Evolutionary conservation across 2,329 filamentous ascomycete genomes (phyloP).

Genomic region (Aspergillus felis): DNA sequence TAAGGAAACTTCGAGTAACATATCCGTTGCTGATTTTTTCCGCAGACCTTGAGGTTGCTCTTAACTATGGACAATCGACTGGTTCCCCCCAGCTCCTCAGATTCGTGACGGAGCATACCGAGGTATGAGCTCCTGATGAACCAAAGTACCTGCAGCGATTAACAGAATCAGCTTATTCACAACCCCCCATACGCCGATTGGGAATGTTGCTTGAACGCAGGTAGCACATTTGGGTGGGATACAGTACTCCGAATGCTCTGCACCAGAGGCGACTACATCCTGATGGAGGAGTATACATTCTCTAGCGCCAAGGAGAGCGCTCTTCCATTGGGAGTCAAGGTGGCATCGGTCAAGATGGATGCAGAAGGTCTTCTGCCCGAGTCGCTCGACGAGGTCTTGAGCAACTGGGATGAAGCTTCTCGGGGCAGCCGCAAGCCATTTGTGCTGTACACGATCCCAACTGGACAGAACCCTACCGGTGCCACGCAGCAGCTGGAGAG

Average conservation of each 20-base stretch:
- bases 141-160: not conserved
- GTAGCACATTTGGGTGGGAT: slow-evolving; percentile 82
- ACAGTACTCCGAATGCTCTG: slow-evolving; percentile 79
- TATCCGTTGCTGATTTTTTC: not conserved
- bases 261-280: slow-evolving; percentile 67
- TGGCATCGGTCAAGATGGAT: slow-evolving; percentile 63
- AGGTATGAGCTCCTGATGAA: slow-evolving; percentile 44
- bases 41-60: slow-evolving; percentile 74
- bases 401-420: slow-evolving; percentile 59
- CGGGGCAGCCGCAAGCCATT: slow-evolving; percentile 61
- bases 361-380: slow-evolving; percentile 60
- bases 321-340: slow-evolving; percentile 58
- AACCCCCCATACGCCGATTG: slow-evolving; percentile 87
- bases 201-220: slow-evolving; percentile 76
- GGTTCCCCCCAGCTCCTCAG: slow-evolving; percentile 84
- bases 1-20: not conserved
- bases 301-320: slow-evolving; percentile 68
- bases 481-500: slow-evolving; percentile 70
- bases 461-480: slow-evolving; percentile 88
- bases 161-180: slow-evolving; percentile 60
- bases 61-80: slow-evolving; percentile 89
- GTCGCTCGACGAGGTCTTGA: slow-evolving; percentile 59
- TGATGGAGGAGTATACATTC: slow-evolving; percentile 92
- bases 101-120: slow-evolving; percentile 91
- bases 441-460: slow-evolving; percentile 68